phyloP scores from a whole-genome alignment of 352 stramenopile genomes.

The Globisporangium nagaii region DNA sequence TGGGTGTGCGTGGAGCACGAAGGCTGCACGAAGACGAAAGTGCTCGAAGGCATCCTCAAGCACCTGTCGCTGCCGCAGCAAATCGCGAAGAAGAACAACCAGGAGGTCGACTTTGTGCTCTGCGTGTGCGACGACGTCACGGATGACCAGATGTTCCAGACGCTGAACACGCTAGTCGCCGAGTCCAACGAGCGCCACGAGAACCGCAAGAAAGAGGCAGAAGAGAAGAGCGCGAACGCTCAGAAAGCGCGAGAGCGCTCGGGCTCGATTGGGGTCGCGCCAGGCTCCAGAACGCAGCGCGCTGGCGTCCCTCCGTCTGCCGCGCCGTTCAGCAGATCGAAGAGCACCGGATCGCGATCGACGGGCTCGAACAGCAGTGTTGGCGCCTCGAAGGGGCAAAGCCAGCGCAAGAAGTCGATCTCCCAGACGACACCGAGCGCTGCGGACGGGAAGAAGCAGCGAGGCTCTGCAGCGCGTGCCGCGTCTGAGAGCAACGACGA shows the following conservation, averaged over 20 bases:
- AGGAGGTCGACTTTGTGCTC: conserved; percentile 84
- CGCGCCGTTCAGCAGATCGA: conserved; percentile 8
- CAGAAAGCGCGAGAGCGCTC: conserved; percentile 24
- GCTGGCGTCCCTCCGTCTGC: not conserved
- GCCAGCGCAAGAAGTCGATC: not conserved
- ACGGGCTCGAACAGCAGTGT: not conserved
- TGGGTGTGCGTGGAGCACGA: conserved; percentile 81
- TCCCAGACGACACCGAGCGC: not conserved
- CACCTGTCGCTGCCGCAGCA: conserved; percentile 64
- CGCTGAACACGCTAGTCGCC: conserved; percentile 62
- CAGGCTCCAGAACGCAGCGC: conserved; percentile 7
- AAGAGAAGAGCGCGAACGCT: conserved; percentile 18
- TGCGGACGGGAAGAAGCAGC: not conserved
- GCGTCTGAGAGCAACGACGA: conserved; percentile 28
- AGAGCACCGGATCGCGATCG: conserved; percentile 7
- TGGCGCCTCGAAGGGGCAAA: not conserved
- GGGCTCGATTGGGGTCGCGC: conserved; percentile 15
- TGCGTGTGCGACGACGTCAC: conserved; percentile 86
- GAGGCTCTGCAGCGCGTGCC: not conserved
- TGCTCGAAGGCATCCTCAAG: conserved; percentile 71
- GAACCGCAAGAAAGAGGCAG: conserved; percentile 31
- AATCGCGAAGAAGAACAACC: conserved; percentile 52
- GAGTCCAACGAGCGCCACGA: conserved; percentile 76
- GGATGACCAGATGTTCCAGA: conserved; percentile 90
- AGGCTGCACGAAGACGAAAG: conserved; percentile 70